A percentile compares a stretch with the other conserved stretches of the same genome.
These are phyloP conservation scores for Geopyxis carbonaria DNA, from an alignment of 495 filamentous ascomycete genomes.

Conservation along the genomic window DNA sequence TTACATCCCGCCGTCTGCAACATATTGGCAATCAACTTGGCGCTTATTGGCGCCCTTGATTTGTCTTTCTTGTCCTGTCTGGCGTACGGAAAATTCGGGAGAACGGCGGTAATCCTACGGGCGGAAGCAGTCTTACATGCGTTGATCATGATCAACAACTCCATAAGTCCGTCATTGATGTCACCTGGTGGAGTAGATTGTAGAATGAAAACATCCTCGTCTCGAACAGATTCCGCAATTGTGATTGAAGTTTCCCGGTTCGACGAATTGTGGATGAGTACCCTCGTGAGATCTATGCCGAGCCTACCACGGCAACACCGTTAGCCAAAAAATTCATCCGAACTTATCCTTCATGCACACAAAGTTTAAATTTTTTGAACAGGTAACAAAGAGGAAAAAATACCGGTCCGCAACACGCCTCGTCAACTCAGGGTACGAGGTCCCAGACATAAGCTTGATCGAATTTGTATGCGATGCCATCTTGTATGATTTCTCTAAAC, in stretches of 20 bases:
- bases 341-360: too few relatives aligned
- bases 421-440: conserved; percentile 84
- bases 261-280: conserved; percentile 86
- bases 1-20: conserved; percentile 81
- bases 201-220: conserved; percentile 96
- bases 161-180: conserved; percentile 98
- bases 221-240: conserved; percentile 88
- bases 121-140: conserved; percentile 96
- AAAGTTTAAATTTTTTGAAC: background rate
- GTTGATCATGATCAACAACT: conserved; percentile 97
- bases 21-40: conserved; percentile 95
- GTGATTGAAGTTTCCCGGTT: conserved; percentile 97
- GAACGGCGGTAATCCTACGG: conserved; percentile 75
- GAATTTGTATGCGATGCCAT: too few relatives aligned
- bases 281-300: conserved; percentile 83
- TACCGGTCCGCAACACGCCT: conserved; percentile 84
- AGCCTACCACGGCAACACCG: conserved; percentile 36
- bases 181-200: conserved; percentile 91
- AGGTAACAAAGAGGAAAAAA: conserved; percentile 9
- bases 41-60: conserved; percentile 74
- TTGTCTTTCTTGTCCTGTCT: conserved; percentile 99
- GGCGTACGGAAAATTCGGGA: conserved; percentile 97
- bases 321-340: background rate
- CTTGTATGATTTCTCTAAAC: too few relatives aligned
- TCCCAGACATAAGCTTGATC: conserved; percentile 89